phyloP scores from a whole-genome alignment of 2,329 filamentous ascomycete species.

The Colletotrichum sidae region DNA sequence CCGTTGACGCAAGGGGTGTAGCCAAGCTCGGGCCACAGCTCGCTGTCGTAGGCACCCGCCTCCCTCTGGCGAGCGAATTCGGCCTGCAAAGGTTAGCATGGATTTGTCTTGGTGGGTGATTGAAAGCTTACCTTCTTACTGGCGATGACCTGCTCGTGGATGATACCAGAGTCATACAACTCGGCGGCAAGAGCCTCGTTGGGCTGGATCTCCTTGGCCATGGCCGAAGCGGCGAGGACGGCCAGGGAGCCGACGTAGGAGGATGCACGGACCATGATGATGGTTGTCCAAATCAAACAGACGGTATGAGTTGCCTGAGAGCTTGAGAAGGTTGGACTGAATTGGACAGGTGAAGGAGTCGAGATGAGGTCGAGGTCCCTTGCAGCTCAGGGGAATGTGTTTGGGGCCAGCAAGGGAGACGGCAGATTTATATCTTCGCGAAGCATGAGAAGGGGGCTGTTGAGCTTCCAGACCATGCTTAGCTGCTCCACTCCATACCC shows the following conservation, averaged over 20 bases:
- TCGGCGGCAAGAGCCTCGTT: slow-evolving; percentile 36
- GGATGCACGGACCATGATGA: slow-evolving; percentile 36
- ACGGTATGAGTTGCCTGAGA: neutral
- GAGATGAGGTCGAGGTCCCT: slow-evolving; percentile 12
- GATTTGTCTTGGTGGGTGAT: neutral
- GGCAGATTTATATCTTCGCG: slow-evolving; percentile 15
- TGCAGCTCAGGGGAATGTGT: neutral
- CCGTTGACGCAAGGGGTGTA: slow-evolving; percentile 56
- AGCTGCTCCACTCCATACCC: neutral
- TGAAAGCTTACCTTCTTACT: slow-evolving; percentile 32
- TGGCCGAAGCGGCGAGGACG: slow-evolving; percentile 37
- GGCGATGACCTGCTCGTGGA: slow-evolving; percentile 37
- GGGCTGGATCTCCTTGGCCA: slow-evolving; percentile 37
- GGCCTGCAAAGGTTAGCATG: neutral
- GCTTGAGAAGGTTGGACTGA: neutral
- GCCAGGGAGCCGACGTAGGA: slow-evolving; percentile 36
- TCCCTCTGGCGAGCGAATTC: slow-evolving; percentile 35
- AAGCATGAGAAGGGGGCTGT: too few relatives aligned
- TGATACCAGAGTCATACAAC: slow-evolving; percentile 36
- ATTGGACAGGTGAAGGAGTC: slow-evolving; percentile 20
- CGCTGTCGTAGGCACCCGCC: slow-evolving; percentile 44
- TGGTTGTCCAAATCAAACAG: slow-evolving; percentile 24
- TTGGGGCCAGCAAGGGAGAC: neutral
- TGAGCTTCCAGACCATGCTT: neutral
- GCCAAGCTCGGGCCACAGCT: slow-evolving; percentile 50